Evolutionary conservation across 257 asterid genomes (phyloP), one percentile per base, ranked within the genome.

Genomic region (Solanum microdontum): DNA sequence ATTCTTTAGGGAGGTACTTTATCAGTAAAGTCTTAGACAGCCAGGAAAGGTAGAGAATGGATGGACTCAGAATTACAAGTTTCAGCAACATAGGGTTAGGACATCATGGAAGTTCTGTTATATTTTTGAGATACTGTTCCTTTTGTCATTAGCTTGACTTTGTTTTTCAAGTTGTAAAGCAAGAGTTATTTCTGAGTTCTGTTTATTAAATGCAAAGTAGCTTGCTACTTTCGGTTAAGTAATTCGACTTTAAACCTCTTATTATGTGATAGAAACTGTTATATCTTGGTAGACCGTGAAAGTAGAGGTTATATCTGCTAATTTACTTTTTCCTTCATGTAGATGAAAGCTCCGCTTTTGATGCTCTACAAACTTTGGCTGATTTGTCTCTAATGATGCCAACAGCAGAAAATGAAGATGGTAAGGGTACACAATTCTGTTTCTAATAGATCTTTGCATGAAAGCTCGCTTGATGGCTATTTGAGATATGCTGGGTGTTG

Each of bases 371-470:
- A 90, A 91, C 98, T 82, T 92, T 97, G 89, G 98, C 98, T 87
- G 97, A 95, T 93, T 89, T 97, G 89, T 95, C 98, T 83, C 82
- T 92, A 85, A 91, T 94, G 98, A 93, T 94, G 97, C 96, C 96
- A 45, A 86, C 93, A 28, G 87, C 82, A 87, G 97, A 91, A 92
- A 93, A 88, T 88, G 98, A 94, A 88, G 95, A 91, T 75, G 99
- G 99, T 94, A 92, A 39, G 92, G 74, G 34, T 48, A 85, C 82
- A 82, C 8, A 34, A 86, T 66, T 8, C 92, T 40, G 75, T 82
- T 83, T 66, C 84, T 89, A 55, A 70, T 87, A 43, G 70, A 84
- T 48, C 33, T 84, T 82, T 64, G 69, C 60, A 80, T 43, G 66
- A 48, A 80, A 17, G 66, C 68, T 80, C 26, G 68, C 84, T 43